These are phyloP conservation scores for Pistacia integerrima DNA, from an alignment of 345 rosid genomes.

Conservation along the genomic window DNA sequence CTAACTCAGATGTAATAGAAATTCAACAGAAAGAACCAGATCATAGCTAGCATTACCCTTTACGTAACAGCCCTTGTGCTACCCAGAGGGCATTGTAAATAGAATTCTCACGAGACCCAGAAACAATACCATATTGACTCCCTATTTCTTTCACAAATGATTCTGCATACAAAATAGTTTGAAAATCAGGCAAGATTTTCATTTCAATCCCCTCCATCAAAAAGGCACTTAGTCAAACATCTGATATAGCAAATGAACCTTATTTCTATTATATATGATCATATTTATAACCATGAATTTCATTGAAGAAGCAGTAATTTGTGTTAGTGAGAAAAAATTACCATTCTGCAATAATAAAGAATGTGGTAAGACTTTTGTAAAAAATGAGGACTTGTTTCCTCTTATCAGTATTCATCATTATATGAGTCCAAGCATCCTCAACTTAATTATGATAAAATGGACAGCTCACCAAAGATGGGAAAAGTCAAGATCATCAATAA, in stretches of 20 bases:
- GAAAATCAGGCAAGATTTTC: constrained; percentile 15
- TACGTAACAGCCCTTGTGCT: constrained; percentile 91
- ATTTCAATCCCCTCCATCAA: constrained; percentile 4
- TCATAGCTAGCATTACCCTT: constrained; percentile 61
- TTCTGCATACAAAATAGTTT: constrained; percentile 48
- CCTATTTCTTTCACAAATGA: constrained; percentile 72
- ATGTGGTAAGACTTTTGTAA: too few relatives aligned
- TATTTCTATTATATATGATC: background rate
- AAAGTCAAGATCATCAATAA: background rate
- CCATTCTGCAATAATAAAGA: too few relatives aligned
- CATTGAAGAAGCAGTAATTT: background rate
- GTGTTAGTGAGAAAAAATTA: too few relatives aligned
- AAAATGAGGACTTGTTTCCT: background rate
- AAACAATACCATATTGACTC: constrained; percentile 79
- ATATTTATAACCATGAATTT: background rate
- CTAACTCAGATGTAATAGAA: background rate
- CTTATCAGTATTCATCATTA: too few relatives aligned
- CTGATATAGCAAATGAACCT: background rate
- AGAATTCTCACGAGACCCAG: constrained; percentile 90
- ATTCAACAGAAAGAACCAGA: constrained; percentile 1
- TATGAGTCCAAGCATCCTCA: too few relatives aligned
- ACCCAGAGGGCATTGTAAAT: constrained; percentile 96
- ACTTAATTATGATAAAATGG: background rate
- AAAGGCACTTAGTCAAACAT: background rate
- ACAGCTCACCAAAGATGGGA: background rate